Conservation (phyloP, 768 basidiomycete species). For the Boletus edulis region DNA sequence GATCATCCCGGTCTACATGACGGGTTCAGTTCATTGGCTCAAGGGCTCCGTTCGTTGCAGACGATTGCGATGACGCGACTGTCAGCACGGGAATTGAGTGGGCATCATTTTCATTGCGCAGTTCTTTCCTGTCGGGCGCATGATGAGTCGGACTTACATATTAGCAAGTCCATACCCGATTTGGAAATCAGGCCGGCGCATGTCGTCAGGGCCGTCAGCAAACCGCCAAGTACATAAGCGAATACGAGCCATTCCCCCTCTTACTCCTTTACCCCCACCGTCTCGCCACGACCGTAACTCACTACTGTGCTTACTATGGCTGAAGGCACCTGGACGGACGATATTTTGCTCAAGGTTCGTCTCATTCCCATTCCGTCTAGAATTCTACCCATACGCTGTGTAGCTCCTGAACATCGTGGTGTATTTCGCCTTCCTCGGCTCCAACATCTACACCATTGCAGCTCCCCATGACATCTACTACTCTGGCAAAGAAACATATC, state of each 20-base stretch:
- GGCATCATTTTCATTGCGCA: too few species aligned
- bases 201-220: conserved; percentile 22
- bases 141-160: neutral
- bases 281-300: neutral
- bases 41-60: too few species aligned
- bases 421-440: conserved; percentile 85
- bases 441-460: conserved; percentile 85
- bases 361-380: neutral
- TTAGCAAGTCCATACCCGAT: neutral
- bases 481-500: conserved; percentile 80
- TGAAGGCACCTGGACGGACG: conserved; percentile 67
- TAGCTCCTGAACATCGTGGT: conserved; percentile 78
- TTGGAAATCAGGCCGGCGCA: conserved; percentile 6
- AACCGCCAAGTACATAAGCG: conserved; percentile 27
- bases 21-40: neutral
- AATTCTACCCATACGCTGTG: neutral
- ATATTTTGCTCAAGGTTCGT: conserved; percentile 73
- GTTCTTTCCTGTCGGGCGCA: neutral
- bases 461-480: conserved; percentile 71
- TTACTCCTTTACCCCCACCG: conserved; percentile 13
- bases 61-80: too few species aligned
- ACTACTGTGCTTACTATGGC: conserved; percentile 41
- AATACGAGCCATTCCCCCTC: conserved; percentile 10
- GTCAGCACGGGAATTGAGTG: too few species aligned
- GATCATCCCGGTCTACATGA: neutral